Conservation (phyloP, 805 yeast genomes). For the Maudiozyma pseudohumilis region DNA sequence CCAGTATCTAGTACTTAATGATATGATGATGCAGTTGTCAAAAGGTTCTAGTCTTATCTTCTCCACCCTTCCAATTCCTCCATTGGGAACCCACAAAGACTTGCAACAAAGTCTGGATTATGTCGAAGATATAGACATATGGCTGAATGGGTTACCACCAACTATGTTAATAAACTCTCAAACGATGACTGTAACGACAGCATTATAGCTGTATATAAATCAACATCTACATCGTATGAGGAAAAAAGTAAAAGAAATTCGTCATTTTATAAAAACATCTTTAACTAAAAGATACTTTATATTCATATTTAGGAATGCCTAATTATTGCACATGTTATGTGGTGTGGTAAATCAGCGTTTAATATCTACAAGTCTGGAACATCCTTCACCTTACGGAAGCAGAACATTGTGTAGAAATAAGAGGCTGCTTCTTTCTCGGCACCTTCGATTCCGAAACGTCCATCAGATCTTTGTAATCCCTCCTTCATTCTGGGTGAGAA, state of each 20-base stretch:
- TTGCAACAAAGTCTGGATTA: slow-evolving; percentile 65
- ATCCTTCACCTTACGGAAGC: slow-evolving; percentile 52
- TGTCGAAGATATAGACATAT: slow-evolving; percentile 61
- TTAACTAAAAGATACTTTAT: too few species aligned
- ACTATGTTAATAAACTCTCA: slow-evolving; percentile 76
- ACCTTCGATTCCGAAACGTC: slow-evolving; percentile 78
- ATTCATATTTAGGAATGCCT: too few species aligned
- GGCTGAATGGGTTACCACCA: slow-evolving; percentile 82
- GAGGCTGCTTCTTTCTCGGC: slow-evolving; percentile 81
- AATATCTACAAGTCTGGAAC: slow-evolving; percentile 4
- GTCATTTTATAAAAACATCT: too few species aligned
- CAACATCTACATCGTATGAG: neutral
- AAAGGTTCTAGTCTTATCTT: slow-evolving; percentile 60
- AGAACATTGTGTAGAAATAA: slow-evolving; percentile 78
- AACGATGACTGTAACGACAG: slow-evolving; percentile 93
- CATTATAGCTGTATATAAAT: slow-evolving; percentile 39
- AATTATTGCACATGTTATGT: too few species aligned
- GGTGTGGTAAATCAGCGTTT: too few species aligned
- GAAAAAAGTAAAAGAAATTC: too few species aligned
- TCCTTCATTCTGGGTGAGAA: slow-evolving; percentile 54
- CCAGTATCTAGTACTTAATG: slow-evolving; percentile 82
- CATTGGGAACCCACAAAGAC: slow-evolving; percentile 66
- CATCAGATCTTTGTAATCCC: slow-evolving; percentile 67
- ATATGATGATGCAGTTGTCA: slow-evolving; percentile 63
- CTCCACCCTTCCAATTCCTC: slow-evolving; percentile 85